Evolutionary conservation across 2,329 filamentous ascomycete species (phyloP), one percentile per base, ranked within the genome.

Genomic region (Emmonsiellopsis sp.): DNA sequence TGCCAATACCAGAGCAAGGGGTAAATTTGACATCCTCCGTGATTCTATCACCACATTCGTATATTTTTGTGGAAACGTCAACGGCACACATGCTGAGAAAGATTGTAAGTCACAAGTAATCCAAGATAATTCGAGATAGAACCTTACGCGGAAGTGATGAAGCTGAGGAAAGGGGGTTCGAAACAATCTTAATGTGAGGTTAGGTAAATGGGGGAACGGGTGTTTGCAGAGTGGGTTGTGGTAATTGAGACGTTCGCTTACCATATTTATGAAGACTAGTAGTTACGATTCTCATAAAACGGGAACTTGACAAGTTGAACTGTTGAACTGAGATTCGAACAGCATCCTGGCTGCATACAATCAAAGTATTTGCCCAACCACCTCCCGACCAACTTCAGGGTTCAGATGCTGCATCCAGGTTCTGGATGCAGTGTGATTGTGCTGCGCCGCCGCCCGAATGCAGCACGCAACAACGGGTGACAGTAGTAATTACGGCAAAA

Each of bases 31-130:
- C 37, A 42, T 51, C 48, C 41, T 51, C 48, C 41, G 13, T 51
- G 48, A 51, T 30, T 51, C 48, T 51, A 32, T 42, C 34, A 26
- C 48, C 48, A 32, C 48, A 51, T 42, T 40, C 37, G 41, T 51
- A 51, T n/a, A 51, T 42, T 42, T 51, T 51, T 40, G 48, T 51
- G 34, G 48, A 34, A 51, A 51, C 48, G 35, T 41, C 37, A 42
- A 51, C 48, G 15, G 34, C 26, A 51, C 48, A 51, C 48, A 51
- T 51, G 34, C 35, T 51, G 46, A 49, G 46, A 35, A 35, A 49
- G 46, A 49, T 38, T 49, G 46, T 49, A 49, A 49, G 46, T 49
- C 32, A 49, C 35, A n/a, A 38, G 31, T 35, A 38, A 35, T 49
- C 30, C 31, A 49, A 49, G 35, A 31, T 34, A 49, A 16, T 49